A percentile compares a stretch with the other conserved stretches of the same genome.
Evolutionary conservation across 495 filamentous ascomycete species (phyloP).

Genomic region (Daldinia vernicosa): DNA sequence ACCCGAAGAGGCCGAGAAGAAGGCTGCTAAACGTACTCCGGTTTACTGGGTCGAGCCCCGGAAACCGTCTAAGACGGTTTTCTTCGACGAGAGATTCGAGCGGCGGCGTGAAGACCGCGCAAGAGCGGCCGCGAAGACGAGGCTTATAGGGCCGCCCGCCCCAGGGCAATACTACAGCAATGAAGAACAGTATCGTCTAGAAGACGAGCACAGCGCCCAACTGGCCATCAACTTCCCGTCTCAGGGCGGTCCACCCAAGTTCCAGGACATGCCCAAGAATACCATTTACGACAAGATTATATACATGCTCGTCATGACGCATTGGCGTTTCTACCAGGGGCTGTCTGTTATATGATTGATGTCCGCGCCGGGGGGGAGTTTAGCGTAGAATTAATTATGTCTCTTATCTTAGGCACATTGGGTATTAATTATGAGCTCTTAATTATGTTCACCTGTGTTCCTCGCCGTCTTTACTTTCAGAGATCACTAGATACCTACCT

Average conservation of each 20-base stretch:
- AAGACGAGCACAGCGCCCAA: neutral
- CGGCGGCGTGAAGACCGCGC: neutral
- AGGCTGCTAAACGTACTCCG: neutral
- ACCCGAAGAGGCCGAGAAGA: neutral
- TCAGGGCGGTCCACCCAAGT: constrained; percentile 3
- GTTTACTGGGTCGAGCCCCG: neutral
- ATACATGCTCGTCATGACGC: constrained; percentile 32
- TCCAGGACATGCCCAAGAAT: neutral
- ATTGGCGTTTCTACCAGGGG: constrained; percentile 22
- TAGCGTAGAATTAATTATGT: constrained; percentile 3
- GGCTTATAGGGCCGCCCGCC: neutral
- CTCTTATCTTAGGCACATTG: neutral
- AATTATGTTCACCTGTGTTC: neutral
- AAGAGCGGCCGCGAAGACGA: neutral
- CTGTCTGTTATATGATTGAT: constrained; percentile 1
- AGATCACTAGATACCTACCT: neutral
- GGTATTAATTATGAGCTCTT: constrained; percentile 3
- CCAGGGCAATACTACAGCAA: neutral
- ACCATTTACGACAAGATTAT: constrained; percentile 15
- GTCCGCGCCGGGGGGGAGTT: neutral
- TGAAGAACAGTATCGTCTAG: neutral
- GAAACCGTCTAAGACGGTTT: neutral
- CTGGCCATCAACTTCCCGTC: neutral
- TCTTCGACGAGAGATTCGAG: neutral
- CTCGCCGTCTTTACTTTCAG: neutral